A percentile compares a stretch with the other conserved stretches of the same genome.
Conservation (phyloP, 164 flowering plant genomes). For the Vitis rotundifolia region DNA sequence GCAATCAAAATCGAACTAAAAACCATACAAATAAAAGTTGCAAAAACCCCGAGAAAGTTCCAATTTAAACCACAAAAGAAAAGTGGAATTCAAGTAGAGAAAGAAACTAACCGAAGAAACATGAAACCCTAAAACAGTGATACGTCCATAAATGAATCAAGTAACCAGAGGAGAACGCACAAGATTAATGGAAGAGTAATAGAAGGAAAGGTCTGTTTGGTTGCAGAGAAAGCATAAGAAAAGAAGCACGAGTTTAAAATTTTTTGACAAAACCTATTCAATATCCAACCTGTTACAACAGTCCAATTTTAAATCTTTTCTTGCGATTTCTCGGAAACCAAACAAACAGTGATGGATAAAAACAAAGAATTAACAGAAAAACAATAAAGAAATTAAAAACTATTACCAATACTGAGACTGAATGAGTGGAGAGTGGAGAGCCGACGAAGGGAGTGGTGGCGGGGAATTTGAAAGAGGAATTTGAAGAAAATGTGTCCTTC, state of each 20-base stretch:
- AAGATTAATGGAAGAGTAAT: not conserved
- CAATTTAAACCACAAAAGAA: no score
- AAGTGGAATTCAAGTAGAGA: no score
- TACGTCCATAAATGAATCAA: no score
- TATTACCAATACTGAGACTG: not conserved
- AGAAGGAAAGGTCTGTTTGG: not conserved
- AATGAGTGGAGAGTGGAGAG: not conserved
- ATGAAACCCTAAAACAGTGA: no score
- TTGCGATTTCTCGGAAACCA: constrained; percentile 13
- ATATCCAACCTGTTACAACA: not conserved
- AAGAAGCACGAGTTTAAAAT: not conserved
- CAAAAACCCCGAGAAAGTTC: no score
- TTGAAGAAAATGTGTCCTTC: not conserved
- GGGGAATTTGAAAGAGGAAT: constrained; percentile 26
- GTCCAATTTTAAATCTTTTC: not conserved
- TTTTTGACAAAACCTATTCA: no score
- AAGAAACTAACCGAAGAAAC: no score
- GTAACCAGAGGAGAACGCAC: not conserved
- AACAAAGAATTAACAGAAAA: no score
- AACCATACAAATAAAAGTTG: no score
- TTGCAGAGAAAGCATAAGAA: not conserved
- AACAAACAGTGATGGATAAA: not conserved
- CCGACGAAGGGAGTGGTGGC: constrained; percentile 19
- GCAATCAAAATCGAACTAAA: no score
- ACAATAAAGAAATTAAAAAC: not conserved